Base-by-base conservation (phyloP, 106 monocot species). In the Phalaenopsis equestris region DNA sequence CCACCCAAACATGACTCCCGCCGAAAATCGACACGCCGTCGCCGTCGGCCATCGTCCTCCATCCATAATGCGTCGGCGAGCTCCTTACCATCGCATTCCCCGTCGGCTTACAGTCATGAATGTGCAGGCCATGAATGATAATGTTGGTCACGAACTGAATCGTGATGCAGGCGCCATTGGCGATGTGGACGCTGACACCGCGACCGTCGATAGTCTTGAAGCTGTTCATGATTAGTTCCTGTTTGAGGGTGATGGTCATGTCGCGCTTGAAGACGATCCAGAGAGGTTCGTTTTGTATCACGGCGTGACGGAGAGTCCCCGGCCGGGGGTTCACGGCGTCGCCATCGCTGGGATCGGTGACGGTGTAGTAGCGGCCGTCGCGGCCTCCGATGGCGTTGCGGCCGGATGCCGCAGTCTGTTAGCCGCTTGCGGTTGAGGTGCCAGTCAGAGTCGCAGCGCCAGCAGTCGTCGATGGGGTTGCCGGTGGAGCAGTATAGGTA, bases 221-320 rank as follows among this genome's bases (percentile, higher is more conserved):
- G 75, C 87, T 87, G 84, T 87, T 87, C 87, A 87, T 87, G 78
- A 87, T 87, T 56, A 87, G 87, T 75, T 87, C 87, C 57, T 87
- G 78, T 75, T 87, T 87, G 49, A 87, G 81, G 14, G 81, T 84
- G 77, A 87, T 87, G 43, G 84, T 84, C 87, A 87, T 87, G 81
- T 82, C 79, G 5, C 87, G 87, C 83, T 87, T 76, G 81, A 87
- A 87, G 2, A 79, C 46, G 39, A 87, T 87, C 87, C 87, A 87
- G 67, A 87, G 84, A 38, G 87, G 87, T 61, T 85, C 80, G 19
- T 80, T 84, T 47, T 84, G 82, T 48, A 87, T 85, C 24, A 84
- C 87, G 12, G 87, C 87, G 41, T 87, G 72, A 10, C 87, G 81
- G 72, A 87, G 84, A 8, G 87, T 87, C 6, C 87, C 87, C 1